phyloP scores from a whole-genome alignment of 1,284 basidiomycete genomes.

The Tylopilus sp. region DNA sequence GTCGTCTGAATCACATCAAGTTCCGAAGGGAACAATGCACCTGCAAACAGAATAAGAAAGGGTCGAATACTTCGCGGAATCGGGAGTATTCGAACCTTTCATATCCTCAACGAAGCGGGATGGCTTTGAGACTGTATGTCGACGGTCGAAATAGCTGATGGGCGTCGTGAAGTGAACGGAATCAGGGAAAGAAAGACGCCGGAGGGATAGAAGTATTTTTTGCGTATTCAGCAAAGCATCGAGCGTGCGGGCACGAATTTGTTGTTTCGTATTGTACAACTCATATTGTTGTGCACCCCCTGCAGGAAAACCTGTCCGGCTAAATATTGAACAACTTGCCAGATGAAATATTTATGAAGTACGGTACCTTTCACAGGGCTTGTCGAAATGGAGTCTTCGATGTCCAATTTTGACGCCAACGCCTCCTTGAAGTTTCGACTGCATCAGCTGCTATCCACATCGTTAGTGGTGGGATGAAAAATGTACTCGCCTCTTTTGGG shows the following conservation, averaged over 20 bases:
- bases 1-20: background rate
- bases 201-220: conserved; percentile 67
- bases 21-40: background rate
- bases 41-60: conserved; percentile 10
- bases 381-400: conserved; percentile 64
- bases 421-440: conserved; percentile 58
- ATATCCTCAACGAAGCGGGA: conserved; percentile 1
- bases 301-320: conserved; percentile 65
- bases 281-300: conserved; percentile 81
- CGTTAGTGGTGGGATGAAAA: background rate
- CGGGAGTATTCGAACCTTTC: conserved; percentile 6
- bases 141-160: conserved; percentile 80
- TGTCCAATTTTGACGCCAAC: conserved; percentile 67
- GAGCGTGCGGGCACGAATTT: conserved; percentile 69
- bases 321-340: background rate
- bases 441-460: background rate
- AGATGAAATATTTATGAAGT: background rate
- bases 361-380: conserved; percentile 66
- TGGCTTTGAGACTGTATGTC: conserved; percentile 60
- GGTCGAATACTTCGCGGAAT: too few species aligned
- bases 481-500: conserved; percentile 53
- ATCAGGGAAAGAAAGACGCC: conserved; percentile 55
- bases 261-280: conserved; percentile 74
- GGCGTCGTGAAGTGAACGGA: conserved; percentile 67
- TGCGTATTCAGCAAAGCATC: conserved; percentile 63